Evolutionary conservation across 2,329 filamentous ascomycete species (phyloP).

Genomic region (Fulvia fulva): DNA sequence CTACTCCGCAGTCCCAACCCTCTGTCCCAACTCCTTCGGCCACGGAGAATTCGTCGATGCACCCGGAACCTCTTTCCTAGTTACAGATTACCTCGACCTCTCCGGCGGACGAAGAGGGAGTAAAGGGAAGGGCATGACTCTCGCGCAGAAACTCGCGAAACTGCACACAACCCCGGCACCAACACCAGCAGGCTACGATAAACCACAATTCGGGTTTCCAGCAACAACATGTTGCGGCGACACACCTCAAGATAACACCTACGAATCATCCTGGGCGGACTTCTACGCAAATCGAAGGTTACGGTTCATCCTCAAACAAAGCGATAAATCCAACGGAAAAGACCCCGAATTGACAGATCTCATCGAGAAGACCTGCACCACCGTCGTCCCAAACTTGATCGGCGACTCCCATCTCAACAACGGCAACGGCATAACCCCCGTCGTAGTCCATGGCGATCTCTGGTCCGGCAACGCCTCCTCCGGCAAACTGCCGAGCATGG

Average conservation of each 20-base stretch:
- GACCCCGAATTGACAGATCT: constrained; percentile 60
- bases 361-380: constrained; percentile 60
- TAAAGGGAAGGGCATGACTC: constrained; percentile 43
- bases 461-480: constrained; percentile 81
- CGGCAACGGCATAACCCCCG: constrained; percentile 62
- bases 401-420: constrained; percentile 61
- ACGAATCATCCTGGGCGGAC: constrained; percentile 69
- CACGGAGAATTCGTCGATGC: constrained; percentile 57
- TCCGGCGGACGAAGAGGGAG: constrained; percentile 29
- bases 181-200: constrained; percentile 53
- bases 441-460: constrained; percentile 85
- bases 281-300: constrained; percentile 80
- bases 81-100: constrained; percentile 77
- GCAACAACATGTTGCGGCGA: constrained; percentile 82
- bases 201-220: constrained; percentile 75
- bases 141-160: constrained; percentile 73
- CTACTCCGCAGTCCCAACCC: constrained; percentile 62
- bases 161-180: constrained; percentile 75
- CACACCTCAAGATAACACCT: constrained; percentile 76
- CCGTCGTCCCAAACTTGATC: constrained; percentile 73
- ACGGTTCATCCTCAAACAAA: constrained; percentile 57
- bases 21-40: constrained; percentile 73
- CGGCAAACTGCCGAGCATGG: constrained; percentile 57
- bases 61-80: constrained; percentile 52
- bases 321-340: constrained; percentile 57